A percentile compares a stretch with the other conserved stretches of the same genome.
Conservation (phyloP, 148 eudicot species). For the Chenopodium formosanum region DNA sequence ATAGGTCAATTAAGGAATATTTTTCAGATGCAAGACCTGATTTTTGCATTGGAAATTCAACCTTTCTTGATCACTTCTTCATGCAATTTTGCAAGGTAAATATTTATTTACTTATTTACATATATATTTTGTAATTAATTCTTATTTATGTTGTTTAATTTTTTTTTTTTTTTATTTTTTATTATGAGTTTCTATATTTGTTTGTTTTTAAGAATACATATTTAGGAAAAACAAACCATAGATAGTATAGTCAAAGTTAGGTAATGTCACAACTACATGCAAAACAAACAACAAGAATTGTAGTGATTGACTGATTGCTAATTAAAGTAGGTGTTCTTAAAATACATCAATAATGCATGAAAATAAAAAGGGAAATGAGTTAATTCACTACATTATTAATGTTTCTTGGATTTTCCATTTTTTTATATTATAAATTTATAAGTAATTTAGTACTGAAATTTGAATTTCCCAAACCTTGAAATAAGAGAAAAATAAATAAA, state of each 20-base stretch:
- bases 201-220: neutral
- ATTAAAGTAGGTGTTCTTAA: neutral
- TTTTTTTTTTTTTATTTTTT: neutral
- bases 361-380: neutral
- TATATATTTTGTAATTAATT: neutral
- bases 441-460: no score
- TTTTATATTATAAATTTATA: no score
- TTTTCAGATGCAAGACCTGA: conserved; percentile 62
- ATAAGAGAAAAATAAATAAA: no score
- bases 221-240: neutral
- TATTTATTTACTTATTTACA: neutral
- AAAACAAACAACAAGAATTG: neutral
- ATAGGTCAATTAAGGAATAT: conserved; percentile 52
- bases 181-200: neutral
- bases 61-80: conserved; percentile 50
- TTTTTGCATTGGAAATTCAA: conserved; percentile 65
- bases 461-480: no score
- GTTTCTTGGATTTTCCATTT: no score
- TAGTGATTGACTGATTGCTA: neutral
- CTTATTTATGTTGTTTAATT: neutral
- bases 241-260: neutral
- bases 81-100: conserved; percentile 75
- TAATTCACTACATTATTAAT: no score
- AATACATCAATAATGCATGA: neutral
- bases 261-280: neutral